phyloP scores from a whole-genome alignment of 768 basidiomycete genomes.

The Pisolithus orientalis region DNA sequence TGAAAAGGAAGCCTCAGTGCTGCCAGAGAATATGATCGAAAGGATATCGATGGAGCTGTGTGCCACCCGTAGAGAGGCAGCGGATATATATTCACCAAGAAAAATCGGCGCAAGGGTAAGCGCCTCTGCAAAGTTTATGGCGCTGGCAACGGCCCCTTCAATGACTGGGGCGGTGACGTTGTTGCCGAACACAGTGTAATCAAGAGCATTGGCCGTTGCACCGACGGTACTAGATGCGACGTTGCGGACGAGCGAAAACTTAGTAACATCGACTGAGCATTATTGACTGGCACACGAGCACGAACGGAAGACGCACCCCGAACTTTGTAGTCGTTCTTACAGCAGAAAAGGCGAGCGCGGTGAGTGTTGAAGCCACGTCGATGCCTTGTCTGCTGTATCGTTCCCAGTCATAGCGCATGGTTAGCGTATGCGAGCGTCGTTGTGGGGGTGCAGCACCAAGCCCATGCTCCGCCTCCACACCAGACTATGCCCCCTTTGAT shows the following conservation, averaged over 20 bases:
- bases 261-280: slow-evolving; percentile 4
- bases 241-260: slow-evolving; percentile 67
- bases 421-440: neutral
- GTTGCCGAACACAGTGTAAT: slow-evolving; percentile 59
- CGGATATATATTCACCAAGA: slow-evolving; percentile 69
- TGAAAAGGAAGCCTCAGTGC: slow-evolving; percentile 76
- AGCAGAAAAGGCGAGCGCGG: slow-evolving; percentile 60
- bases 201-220: slow-evolving; percentile 52
- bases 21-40: slow-evolving; percentile 64
- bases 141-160: slow-evolving; percentile 52
- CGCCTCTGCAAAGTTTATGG: slow-evolving; percentile 61
- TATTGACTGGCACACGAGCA: slow-evolving; percentile 1
- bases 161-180: slow-evolving; percentile 53
- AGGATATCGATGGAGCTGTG: slow-evolving; percentile 72
- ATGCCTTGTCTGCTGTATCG: slow-evolving; percentile 49
- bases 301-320: slow-evolving; percentile 44
- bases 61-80: slow-evolving; percentile 67
- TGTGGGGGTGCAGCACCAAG: slow-evolving; percentile 9
- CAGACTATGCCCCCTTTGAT: neutral
- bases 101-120: slow-evolving; percentile 70
- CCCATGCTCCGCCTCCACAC: slow-evolving; percentile 10
- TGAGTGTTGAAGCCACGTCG: slow-evolving; percentile 58
- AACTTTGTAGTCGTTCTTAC: slow-evolving; percentile 63
- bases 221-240: slow-evolving; percentile 55
- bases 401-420: slow-evolving; percentile 34